Base-by-base conservation (phyloP, 176 grass and related monocot species). In the Poa annua region DNA sequence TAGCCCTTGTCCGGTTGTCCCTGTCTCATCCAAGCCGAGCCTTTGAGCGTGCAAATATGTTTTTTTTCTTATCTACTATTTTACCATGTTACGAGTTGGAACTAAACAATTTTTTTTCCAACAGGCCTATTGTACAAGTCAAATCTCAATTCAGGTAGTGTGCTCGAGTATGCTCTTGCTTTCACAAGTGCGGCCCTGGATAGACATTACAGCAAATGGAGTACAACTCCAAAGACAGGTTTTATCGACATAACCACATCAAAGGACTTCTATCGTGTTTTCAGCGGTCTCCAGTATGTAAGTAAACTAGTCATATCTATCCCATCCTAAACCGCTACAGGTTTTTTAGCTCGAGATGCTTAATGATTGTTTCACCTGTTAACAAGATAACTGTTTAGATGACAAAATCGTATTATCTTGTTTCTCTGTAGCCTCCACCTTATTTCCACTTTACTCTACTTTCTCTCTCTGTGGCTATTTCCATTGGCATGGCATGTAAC, bases 131-230 rank as follows among this genome's bases (percentile, higher is more conserved):
- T 98, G 19, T 98, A 98, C 68, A 98, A 95, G 81, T 85, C 92
- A 57, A 95, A 91, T 78, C 74, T 95, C 60, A 98, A 89, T 48
- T 77, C 91, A 50, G 96, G 92, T 78, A 98, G 92, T 65, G 92
- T 98, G 71, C 73, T 98, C 29, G 96, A 98, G 88, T 98, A 98
- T 88, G 88, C 91, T 71, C 91, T 98, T 88, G 96, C 96, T 92
- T 98, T 98, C 85, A 91, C 91, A 52, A 98, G 92, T 90, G 96
- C 96, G 57, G 92, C 92, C 49, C 78, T 98, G 74, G 96, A 98
- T 88, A 98, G 91, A 88, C 87, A 98, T 70, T 98, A 98, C 80
- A 98, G 83, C 72, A 98, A 98, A 92, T 98, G 96, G 96, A 98
- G 96, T 61, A 92, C 96, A 53, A 87, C 92, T 81, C 96, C 96